A percentile compares a stretch with the other conserved stretches of the same genome.
These are phyloP conservation scores for Cadophora sp. DNA, from an alignment of 2,329 filamentous ascomycete species.

Conservation along the genomic window DNA sequence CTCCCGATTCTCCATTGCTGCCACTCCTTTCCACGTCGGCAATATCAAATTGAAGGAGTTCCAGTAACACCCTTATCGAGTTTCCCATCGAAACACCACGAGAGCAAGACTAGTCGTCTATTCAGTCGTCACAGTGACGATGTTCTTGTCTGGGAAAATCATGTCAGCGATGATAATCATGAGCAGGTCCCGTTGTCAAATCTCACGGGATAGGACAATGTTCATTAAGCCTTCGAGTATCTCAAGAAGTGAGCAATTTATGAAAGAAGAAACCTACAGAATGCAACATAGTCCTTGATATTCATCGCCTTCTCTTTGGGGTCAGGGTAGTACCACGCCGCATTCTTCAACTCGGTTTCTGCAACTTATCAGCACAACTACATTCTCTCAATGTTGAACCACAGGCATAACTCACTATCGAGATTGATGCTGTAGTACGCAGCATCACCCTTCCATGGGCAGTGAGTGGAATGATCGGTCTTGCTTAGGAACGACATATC, in stretches of 20 bases:
- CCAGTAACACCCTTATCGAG: not conserved
- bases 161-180: not conserved
- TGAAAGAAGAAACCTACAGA: constrained; percentile 49
- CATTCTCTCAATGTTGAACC: not conserved
- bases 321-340: constrained; percentile 55
- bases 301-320: constrained; percentile 50
- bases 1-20: not conserved
- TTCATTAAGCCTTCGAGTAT: not conserved
- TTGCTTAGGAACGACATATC: constrained; percentile 49
- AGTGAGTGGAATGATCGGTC: constrained; percentile 51
- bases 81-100: not conserved
- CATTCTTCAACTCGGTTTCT: constrained; percentile 51
- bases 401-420: constrained; percentile 42
- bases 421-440: constrained; percentile 55
- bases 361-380: constrained; percentile 18
- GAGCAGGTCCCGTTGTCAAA: not conserved
- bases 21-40: not conserved
- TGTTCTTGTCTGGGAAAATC: constrained; percentile 36
- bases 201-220: not conserved
- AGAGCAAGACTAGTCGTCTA: constrained; percentile 18
- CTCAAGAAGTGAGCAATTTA: not conserved
- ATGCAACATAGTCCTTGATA: constrained; percentile 55
- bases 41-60: not conserved
- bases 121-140: constrained; percentile 38
- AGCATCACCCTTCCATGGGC: constrained; percentile 56